A percentile compares a stretch with the other conserved stretches of the same genome.
Evolutionary conservation across 345 rosid genomes (phyloP).

Genomic region (Hypericum perforatum): DNA sequence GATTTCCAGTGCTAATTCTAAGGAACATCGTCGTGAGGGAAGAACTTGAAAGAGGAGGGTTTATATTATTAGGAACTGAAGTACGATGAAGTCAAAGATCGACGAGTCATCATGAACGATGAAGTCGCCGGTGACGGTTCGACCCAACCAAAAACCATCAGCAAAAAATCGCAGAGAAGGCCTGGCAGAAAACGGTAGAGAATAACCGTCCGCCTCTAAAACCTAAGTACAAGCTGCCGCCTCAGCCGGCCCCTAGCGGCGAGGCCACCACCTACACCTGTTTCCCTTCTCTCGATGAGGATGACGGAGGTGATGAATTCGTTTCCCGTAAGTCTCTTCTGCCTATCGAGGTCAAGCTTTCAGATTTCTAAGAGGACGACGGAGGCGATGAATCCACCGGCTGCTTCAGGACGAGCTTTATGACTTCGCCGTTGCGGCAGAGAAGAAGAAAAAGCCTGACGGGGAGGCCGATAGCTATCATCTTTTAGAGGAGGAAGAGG

Average conservation of each 20-base stretch:
- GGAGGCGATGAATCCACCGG: slow-evolving; percentile 8
- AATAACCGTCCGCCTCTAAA: slow-evolving; percentile 11
- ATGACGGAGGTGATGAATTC: slow-evolving; percentile 17
- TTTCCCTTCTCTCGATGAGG: slow-evolving; percentile 74
- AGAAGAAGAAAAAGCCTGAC: slow-evolving; percentile 13
- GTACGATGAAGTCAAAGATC: too few relatives aligned
- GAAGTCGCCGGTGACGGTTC: too few relatives aligned
- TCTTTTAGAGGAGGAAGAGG: slow-evolving; percentile 20
- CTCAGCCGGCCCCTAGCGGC: slow-evolving; percentile 34
- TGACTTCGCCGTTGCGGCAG: too few relatives aligned
- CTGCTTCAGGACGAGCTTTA: too few relatives aligned
- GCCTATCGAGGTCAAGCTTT: slow-evolving; percentile 43
- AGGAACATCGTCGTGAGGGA: too few relatives aligned
- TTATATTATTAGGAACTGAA: too few relatives aligned
- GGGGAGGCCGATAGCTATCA: slow-evolving; percentile 11
- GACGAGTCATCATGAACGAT: too few relatives aligned
- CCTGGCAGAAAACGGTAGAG: too few relatives aligned
- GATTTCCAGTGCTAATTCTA: too few relatives aligned
- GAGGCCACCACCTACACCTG: slow-evolving; percentile 82
- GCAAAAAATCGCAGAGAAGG: too few relatives aligned
- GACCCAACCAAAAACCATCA: too few relatives aligned
- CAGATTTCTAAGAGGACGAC: slow-evolving; percentile 34
- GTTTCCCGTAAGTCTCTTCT: not conserved
- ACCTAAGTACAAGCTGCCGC: slow-evolving; percentile 4
- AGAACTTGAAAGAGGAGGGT: too few relatives aligned